phyloP scores from a whole-genome alignment of 352 stramenopile genomes.

The Salisapilia sapeloensis region DNA sequence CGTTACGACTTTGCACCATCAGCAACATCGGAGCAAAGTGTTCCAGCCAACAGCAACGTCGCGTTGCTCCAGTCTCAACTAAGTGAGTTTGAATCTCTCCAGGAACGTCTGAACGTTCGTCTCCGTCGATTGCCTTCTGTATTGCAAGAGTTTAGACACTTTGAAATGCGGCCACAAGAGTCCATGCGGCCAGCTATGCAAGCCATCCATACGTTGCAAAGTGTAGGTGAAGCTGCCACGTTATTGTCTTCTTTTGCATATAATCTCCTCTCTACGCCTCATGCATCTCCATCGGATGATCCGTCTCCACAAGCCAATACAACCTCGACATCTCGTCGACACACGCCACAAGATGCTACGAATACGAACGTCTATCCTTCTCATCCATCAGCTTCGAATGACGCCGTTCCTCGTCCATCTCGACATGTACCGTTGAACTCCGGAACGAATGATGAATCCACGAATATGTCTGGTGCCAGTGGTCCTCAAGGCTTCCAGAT shows the following conservation, averaged over 20 bases:
- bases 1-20: constrained; percentile 7
- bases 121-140: constrained; percentile 25
- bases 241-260: too few relatives aligned
- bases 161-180: constrained; percentile 2
- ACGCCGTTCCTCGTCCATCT: not conserved
- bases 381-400: not conserved
- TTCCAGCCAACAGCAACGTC: constrained; percentile 5
- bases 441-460: not conserved
- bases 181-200: constrained; percentile 12
- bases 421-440: not conserved
- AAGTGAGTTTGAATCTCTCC: constrained; percentile 18
- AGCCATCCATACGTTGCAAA: constrained; percentile 32
- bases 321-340: too few relatives aligned
- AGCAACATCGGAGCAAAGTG: constrained; percentile 3
- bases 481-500: too few relatives aligned
- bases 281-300: too few relatives aligned
- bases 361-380: not conserved
- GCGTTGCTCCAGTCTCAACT: constrained; percentile 32
- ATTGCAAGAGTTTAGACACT: constrained; percentile 11
- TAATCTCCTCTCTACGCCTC: too few relatives aligned
- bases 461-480: too few relatives aligned
- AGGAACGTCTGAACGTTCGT: constrained; percentile 24
- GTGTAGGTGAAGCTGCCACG: constrained; percentile 27
- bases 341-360: too few relatives aligned
- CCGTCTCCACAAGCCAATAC: too few relatives aligned